Evolutionary conservation across 768 basidiomycete genomes (phyloP).

Genomic region (Strobilomyces confusus): DNA sequence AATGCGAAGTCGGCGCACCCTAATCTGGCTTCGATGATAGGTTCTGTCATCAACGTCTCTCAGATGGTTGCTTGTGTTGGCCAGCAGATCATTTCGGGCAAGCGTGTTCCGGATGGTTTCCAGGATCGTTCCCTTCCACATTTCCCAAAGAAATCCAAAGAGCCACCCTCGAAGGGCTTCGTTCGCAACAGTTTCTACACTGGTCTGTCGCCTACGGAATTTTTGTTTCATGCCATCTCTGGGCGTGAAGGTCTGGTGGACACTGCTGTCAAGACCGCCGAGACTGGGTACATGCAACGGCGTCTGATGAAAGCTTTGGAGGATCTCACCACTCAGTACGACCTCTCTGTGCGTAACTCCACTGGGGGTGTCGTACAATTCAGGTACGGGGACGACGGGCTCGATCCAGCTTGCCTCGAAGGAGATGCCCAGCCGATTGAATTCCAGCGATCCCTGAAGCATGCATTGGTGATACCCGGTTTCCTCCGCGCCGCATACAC

Average conservation of each 20-base stretch:
- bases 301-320: conserved; percentile 99
- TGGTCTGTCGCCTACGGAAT: conserved; percentile 89
- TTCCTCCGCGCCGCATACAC: not conserved
- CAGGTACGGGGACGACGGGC: conserved; percentile 92
- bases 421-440: conserved; percentile 94
- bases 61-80: conserved; percentile 99
- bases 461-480: conserved; percentile 60
- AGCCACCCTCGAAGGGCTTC: conserved; percentile 97
- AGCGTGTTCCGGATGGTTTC: conserved; percentile 98
- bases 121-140: conserved; percentile 99
- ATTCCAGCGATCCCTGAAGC: conserved; percentile 80
- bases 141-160: conserved; percentile 94
- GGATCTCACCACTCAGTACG: conserved; percentile 94
- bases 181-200: conserved; percentile 96
- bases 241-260: conserved; percentile 98
- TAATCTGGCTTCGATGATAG: conserved; percentile 36
- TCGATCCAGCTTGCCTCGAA: conserved; percentile 95
- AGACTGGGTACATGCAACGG: conserved; percentile 99
- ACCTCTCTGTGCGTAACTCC: conserved; percentile 92
- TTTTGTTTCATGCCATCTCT: conserved; percentile 98
- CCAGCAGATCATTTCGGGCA: conserved; percentile 96
- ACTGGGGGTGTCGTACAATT: conserved; percentile 96
- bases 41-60: conserved; percentile 98
- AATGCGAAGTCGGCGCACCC: not conserved
- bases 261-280: conserved; percentile 99